Evolutionary conservation across 2,329 filamentous ascomycete genomes (phyloP).

Genomic region (Trichoderma sp.): DNA sequence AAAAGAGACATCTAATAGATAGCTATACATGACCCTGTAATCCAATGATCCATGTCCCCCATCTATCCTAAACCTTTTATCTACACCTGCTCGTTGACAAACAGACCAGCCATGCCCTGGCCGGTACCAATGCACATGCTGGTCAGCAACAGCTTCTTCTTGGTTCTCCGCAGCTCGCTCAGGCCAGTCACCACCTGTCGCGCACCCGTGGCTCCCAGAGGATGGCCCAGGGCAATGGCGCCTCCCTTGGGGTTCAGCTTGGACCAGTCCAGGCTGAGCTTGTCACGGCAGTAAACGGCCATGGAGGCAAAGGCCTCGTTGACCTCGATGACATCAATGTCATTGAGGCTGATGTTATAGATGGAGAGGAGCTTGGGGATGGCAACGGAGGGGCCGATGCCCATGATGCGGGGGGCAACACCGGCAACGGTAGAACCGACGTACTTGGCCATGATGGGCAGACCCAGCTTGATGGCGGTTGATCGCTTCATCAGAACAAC

Average conservation of each 20-base stretch:
- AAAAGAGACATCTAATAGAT: background rate
- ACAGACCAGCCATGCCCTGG: constrained; percentile 65
- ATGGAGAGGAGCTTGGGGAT: constrained; percentile 81
- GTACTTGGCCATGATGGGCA: constrained; percentile 93
- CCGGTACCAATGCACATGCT: constrained; percentile 82
- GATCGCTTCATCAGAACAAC: constrained; percentile 92
- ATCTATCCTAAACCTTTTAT: background rate
- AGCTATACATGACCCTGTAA: background rate
- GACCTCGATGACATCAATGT: constrained; percentile 87
- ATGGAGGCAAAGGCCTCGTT: constrained; percentile 98
- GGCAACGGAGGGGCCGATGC: constrained; percentile 74
- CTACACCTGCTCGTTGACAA: constrained; percentile 35
- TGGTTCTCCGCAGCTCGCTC: constrained; percentile 76
- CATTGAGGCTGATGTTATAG: constrained; percentile 72
- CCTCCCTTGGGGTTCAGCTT: constrained; percentile 82
- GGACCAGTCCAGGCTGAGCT: constrained; percentile 64
- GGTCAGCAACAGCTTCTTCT: constrained; percentile 87
- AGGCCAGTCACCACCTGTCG: constrained; percentile 86
- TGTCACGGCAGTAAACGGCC: constrained; percentile 87
- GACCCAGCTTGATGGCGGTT: constrained; percentile 77
- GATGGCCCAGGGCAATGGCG: constrained; percentile 79
- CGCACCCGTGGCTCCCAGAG: constrained; percentile 73
- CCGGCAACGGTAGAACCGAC: constrained; percentile 88
- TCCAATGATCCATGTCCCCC: background rate
- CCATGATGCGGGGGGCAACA: constrained; percentile 92